These are phyloP conservation scores for Alternaria rosae DNA, from an alignment of 2,329 filamentous ascomycete genomes.

Conservation along the genomic window DNA sequence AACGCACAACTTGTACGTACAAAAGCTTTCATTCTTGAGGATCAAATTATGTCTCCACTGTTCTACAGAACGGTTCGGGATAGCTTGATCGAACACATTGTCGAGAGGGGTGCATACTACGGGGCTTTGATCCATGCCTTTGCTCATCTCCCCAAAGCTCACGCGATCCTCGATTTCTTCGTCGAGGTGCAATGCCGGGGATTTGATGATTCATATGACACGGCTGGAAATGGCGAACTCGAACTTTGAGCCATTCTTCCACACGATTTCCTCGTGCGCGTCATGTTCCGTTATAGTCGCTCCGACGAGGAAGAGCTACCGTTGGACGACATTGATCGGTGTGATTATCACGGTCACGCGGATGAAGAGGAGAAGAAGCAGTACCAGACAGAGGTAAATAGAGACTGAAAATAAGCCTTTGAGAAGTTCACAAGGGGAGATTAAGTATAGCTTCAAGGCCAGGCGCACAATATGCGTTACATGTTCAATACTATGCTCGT, in stretches of 20 bases:
- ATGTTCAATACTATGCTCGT: slow-evolving; percentile 24
- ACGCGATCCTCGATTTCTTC: slow-evolving; percentile 10
- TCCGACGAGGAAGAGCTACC: background rate
- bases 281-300: slow-evolving; percentile 8
- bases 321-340: background rate
- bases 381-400: background rate
- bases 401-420: background rate
- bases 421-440: background rate
- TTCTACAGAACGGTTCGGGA: background rate
- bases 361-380: background rate
- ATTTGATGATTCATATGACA: background rate
- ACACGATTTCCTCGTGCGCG: slow-evolving; percentile 4
- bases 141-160: slow-evolving; percentile 6
- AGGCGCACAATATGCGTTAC: background rate
- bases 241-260: background rate
- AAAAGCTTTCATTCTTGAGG: slow-evolving; percentile 7
- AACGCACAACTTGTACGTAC: background rate
- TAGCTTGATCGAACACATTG: background rate
- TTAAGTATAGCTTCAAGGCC: background rate
- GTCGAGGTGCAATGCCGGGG: slow-evolving; percentile 11
- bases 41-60: slow-evolving; percentile 1
- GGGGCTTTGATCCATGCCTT: slow-evolving; percentile 12
- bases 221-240: background rate
- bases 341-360: slow-evolving; percentile 14
- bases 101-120: background rate